phyloP scores from a whole-genome alignment of 352 stramenopile genomes.

The Blastocystis sp. region DNA sequence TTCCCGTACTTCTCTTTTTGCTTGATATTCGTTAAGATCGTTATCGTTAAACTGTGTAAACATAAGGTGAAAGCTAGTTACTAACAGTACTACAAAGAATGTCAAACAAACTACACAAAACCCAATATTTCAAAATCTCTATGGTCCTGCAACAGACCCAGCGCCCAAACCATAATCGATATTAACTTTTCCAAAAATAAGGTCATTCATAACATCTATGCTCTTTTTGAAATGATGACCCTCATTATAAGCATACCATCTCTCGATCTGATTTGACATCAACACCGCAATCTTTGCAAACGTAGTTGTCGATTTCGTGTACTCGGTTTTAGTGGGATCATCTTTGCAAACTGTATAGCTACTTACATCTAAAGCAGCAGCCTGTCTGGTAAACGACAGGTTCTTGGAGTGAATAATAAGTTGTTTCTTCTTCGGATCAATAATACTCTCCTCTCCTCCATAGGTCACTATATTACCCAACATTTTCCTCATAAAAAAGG shows the following conservation, averaged over 20 bases:
- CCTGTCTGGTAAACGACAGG: constrained; percentile 43
- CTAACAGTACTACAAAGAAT: no score
- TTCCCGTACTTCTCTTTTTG: no score
- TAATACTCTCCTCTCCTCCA: constrained; percentile 56
- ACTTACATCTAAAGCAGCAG: constrained; percentile 34
- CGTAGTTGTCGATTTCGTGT: constrained; percentile 3
- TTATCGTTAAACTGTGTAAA: no score
- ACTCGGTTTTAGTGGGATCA: constrained; percentile 1
- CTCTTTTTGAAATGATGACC: constrained; percentile 37
- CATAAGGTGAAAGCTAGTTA: no score
- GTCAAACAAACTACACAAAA: no score
- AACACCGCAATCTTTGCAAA: constrained; percentile 7
- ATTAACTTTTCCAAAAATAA: neutral
- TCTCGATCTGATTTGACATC: constrained; percentile 15
- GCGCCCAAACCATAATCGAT: neutral
- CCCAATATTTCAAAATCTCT: neutral
- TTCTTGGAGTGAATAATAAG: constrained; percentile 25
- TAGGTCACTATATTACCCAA: constrained; percentile 35
- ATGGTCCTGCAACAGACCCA: neutral
- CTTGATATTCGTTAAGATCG: no score
- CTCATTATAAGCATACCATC: constrained; percentile 54
- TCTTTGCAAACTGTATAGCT: neutral
- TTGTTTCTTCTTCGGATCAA: constrained; percentile 28
- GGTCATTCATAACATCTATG: constrained; percentile 29
- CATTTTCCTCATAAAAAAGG: neutral